Percentiles rank a stretch among this genome's conserved stretches.
Conservation (phyloP, 129 eudicot genomes). For the Centrapalus pauciflorus region DNA sequence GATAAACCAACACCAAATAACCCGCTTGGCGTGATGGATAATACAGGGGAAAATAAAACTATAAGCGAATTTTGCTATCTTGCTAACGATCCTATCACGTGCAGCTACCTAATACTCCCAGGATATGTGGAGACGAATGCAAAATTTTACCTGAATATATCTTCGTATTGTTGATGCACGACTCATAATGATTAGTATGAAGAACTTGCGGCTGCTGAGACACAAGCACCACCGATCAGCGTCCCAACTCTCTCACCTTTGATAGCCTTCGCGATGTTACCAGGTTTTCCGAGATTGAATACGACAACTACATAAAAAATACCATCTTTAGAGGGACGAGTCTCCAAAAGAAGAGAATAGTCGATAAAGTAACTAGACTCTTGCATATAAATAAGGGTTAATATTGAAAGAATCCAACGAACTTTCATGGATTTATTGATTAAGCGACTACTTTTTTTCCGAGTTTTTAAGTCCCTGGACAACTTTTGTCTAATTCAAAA, state of each 20-base stretch:
- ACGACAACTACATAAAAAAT: constrained; percentile 68
- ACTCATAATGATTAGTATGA: constrained; percentile 13
- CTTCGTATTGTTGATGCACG: constrained; percentile 15
- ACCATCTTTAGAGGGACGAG: neutral
- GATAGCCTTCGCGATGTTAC: constrained; percentile 93
- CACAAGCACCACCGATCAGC: constrained; percentile 58
- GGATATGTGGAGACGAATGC: neutral
- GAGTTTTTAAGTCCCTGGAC: too few relatives aligned
- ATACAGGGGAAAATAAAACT: neutral
- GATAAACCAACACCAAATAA: neutral
- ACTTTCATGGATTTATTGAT: too few relatives aligned
- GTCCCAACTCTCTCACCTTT: constrained; percentile 94
- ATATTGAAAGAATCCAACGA: too few relatives aligned
- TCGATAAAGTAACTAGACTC: too few relatives aligned
- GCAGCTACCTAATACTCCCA: constrained; percentile 20
- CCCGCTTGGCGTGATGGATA: neutral
- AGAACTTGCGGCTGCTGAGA: constrained; percentile 29
- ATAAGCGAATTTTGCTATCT: constrained; percentile 12
- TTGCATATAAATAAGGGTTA: too few relatives aligned
- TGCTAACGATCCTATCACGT: neutral
- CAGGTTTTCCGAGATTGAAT: constrained; percentile 72
- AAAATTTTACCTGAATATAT: constrained; percentile 20
- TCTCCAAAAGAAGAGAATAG: neutral
- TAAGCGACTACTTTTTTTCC: too few relatives aligned
- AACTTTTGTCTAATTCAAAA: too few relatives aligned